These are phyloP conservation scores for Silene uniflora DNA, from an alignment of 148 eudicot genomes.

Conservation along the genomic window DNA sequence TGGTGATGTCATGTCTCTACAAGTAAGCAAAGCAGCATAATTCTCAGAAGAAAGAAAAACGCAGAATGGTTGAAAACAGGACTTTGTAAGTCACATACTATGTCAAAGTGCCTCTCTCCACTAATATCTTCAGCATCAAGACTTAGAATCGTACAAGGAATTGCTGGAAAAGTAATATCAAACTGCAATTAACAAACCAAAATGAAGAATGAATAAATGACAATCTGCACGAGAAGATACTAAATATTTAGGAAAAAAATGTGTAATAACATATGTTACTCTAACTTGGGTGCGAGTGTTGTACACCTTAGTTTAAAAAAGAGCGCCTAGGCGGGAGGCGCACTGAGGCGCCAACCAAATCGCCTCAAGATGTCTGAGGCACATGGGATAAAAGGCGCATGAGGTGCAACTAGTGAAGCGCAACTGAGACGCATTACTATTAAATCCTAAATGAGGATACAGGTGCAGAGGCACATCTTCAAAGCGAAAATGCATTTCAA, in stretches of 20 bases:
- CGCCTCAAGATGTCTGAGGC: background rate
- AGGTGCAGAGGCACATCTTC: too few relatives aligned
- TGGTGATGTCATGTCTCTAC: constrained; percentile 83
- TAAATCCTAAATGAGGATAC: too few relatives aligned
- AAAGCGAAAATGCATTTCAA: too few relatives aligned
- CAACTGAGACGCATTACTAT: background rate
- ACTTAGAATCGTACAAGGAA: constrained; percentile 76
- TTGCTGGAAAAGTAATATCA: constrained; percentile 82
- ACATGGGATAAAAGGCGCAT: background rate
- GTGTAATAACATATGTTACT: too few relatives aligned
- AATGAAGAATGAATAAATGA: constrained; percentile 14
- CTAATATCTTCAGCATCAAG: constrained; percentile 93
- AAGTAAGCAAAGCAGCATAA: constrained; percentile 15
- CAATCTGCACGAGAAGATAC: background rate
- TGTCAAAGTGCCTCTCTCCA: constrained; percentile 89
- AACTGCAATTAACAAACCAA: constrained; percentile 53
- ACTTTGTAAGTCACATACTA: constrained; percentile 47
- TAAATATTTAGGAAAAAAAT: background rate
- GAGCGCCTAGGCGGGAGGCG: too few relatives aligned
- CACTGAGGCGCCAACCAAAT: background rate
- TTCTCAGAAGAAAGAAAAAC: constrained; percentile 3
- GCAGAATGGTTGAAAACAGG: background rate
- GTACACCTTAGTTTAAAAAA: background rate
- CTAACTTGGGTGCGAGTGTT: too few relatives aligned
- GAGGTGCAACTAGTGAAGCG: background rate